These are phyloP conservation scores for Skeletonema menzelii DNA, from an alignment of 108 stramenopile species.

Conservation along the genomic window DNA sequence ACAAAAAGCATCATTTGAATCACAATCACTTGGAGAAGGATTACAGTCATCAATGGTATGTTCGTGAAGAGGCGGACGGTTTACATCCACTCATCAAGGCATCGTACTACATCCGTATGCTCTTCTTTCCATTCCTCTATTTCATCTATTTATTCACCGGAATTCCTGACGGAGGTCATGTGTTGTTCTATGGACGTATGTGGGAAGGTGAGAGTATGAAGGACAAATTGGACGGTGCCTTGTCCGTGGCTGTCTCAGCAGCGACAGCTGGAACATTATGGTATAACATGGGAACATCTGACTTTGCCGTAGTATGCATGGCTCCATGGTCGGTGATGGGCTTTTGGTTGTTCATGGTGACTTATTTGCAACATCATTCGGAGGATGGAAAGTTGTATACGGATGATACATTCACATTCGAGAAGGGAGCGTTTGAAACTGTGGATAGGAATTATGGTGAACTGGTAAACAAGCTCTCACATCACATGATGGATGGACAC, in stretches of 20 bases:
- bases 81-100: slow-evolving; percentile 53
- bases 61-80: slow-evolving; percentile 57
- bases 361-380: slow-evolving; percentile 91
- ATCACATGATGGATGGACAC: slow-evolving; percentile 95
- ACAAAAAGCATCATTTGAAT: slow-evolving; percentile 60
- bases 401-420: slow-evolving; percentile 78
- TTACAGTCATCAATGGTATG: slow-evolving; percentile 78
- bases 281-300: slow-evolving; percentile 51
- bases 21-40: slow-evolving; percentile 72
- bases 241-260: slow-evolving; percentile 51
- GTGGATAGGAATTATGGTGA: slow-evolving; percentile 88
- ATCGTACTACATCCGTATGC: slow-evolving; percentile 50
- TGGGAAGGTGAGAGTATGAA: slow-evolving; percentile 63
- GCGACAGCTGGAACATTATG: slow-evolving; percentile 58
- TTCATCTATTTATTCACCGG: slow-evolving; percentile 66
- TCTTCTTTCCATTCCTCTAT: slow-evolving; percentile 70
- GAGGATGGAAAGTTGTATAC: slow-evolving; percentile 84
- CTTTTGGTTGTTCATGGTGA: slow-evolving; percentile 93
- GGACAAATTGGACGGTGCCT: slow-evolving; percentile 48
- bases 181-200: slow-evolving; percentile 72
- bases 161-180: slow-evolving; percentile 74
- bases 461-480: slow-evolving; percentile 74
- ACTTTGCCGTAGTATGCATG: slow-evolving; percentile 71
- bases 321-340: slow-evolving; percentile 76
- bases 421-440: slow-evolving; percentile 85